phyloP scores from a whole-genome alignment of 2,329 filamentous ascomycete species.

The Stenocarpella maydis region DNA sequence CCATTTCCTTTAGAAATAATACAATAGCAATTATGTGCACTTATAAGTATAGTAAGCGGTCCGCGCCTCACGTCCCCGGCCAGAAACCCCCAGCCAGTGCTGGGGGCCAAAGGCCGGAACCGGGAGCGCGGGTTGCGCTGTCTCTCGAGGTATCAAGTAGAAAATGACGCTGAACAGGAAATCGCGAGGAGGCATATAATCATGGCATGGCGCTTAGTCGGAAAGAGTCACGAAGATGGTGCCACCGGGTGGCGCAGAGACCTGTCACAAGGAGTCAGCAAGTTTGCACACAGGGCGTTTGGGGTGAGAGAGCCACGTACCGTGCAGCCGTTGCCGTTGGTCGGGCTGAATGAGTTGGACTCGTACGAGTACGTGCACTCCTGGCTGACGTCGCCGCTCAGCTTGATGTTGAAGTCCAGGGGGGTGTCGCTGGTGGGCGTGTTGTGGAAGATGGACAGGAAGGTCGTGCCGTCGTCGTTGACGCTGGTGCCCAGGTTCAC shows the following conservation, averaged over 20 bases:
- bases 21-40: conserved; percentile 37
- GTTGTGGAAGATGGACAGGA: conserved; percentile 87
- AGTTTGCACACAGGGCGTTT: no score
- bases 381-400: conserved; percentile 68
- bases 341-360: conserved; percentile 32
- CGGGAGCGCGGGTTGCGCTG: conserved; percentile 11
- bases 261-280: conserved; percentile 15
- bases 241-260: conserved; percentile 29
- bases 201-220: conserved; percentile 28
- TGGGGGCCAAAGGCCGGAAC: conserved; percentile 13
- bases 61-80: conserved; percentile 24
- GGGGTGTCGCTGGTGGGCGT: conserved; percentile 72
- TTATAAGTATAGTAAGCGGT: conserved; percentile 28
- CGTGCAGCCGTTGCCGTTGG: conserved; percentile 72
- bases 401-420: conserved; percentile 82
- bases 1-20: conserved; percentile 32
- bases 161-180: conserved; percentile 35
- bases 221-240: conserved; percentile 31
- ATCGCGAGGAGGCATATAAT: conserved; percentile 30
- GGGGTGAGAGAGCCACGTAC: conserved; percentile 63
- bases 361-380: conserved; percentile 67
- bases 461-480: conserved; percentile 70
- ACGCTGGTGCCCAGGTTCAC: conserved; percentile 85
- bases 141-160: conserved; percentile 32
- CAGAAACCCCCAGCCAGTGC: background rate